Conservation (phyloP, 441 rosid species). For the Jatropha multifida region DNA sequence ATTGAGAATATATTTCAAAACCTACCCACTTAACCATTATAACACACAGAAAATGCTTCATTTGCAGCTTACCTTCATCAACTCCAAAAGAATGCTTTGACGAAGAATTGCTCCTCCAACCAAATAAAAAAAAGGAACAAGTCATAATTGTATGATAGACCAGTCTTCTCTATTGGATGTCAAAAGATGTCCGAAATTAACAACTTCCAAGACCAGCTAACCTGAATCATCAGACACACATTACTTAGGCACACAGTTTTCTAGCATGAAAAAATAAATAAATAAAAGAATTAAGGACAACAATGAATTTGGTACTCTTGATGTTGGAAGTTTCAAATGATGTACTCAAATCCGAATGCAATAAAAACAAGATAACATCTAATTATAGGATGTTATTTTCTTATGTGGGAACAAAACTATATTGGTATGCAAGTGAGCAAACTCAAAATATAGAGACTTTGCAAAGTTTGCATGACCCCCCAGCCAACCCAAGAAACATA, state of each 20-base stretch:
- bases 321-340: no score
- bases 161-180: slow-evolving; percentile 25
- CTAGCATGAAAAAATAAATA: background rate
- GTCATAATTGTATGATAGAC: slow-evolving; percentile 44
- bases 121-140: slow-evolving; percentile 57
- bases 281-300: background rate
- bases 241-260: slow-evolving; percentile 14
- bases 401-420: no score
- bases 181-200: slow-evolving; percentile 24
- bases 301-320: background rate
- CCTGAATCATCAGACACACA: slow-evolving; percentile 24
- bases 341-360: no score
- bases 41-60: background rate
- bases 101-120: slow-evolving; percentile 24
- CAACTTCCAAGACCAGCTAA: slow-evolving; percentile 29
- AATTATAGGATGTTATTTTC: no score
- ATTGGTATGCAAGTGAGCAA: no score
- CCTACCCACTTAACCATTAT: background rate
- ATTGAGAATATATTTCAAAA: background rate
- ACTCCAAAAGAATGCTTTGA: slow-evolving; percentile 29
- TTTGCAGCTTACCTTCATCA: slow-evolving; percentile 55
- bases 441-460: no score
- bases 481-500: no score
- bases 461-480: no score
- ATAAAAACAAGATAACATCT: no score